Evolutionary conservation across 371 early-diverging fungal genomes (phyloP), one percentile per base, ranked within the genome.

Genomic region (Syncephalastrum racemosum): DNA sequence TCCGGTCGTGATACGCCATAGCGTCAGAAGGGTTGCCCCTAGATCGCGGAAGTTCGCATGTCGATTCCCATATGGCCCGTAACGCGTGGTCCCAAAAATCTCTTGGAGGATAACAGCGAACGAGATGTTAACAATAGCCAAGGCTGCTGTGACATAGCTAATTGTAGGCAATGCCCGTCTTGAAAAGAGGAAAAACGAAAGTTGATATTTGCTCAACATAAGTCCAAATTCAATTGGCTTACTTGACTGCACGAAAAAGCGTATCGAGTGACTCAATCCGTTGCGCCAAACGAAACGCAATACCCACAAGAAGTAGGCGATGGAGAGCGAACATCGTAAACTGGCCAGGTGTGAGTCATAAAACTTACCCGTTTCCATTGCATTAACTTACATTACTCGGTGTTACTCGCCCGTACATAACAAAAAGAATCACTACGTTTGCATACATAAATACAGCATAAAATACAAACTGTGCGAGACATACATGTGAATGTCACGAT

Each of bases 1-100:
- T 4, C 82, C 82, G 0, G 82, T 82, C 4, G 80, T 79, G 46
- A 80, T 80, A 24, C 82, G 69, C 44, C 77, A 75, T 15, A 82
- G 57, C 42, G 79, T 77, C 40, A 73, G 51, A 16, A 82, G 62
- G 0, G 79, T 59, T 25, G 65, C 71, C 12, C 63, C 64, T 4
- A 82, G 57, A 4, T 67, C 57, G 10, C 73, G 70, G 61, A 82
- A 82, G 47, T 82, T 80, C 2, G 79, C 77, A 23, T 79, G 70
- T 1, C 64, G 63, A 20, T 69, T 75, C 1, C 80, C 80, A 48
- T 77, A 77, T 3, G 60, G 73, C 0, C 82, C 82, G 42, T 70
- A 77, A 0, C 77, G 71, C 14, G 80, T 80, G 48, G 64, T 61
- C 1, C 67, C 75, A 61, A 82, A 80, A 7, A 73, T 16, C 42